Base-by-base conservation (phyloP, 768 basidiomycete species). In the Imleria badia region DNA sequence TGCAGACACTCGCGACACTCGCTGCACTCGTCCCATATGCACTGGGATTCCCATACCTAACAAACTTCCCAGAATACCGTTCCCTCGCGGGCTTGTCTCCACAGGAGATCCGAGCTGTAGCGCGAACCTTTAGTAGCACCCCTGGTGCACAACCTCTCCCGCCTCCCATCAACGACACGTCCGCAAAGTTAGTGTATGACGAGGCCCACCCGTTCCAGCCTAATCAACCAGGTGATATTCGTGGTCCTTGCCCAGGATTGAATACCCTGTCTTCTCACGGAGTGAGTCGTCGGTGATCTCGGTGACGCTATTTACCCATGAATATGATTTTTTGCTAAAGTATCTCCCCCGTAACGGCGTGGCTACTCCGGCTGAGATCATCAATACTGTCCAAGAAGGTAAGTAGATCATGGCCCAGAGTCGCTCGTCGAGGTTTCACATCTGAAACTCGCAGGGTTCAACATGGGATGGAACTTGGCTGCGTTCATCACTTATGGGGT, bases 251-350 rank as follows among this genome's bases (percentile, higher is more conserved):
- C 33, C 63, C 65, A 0, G 65, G 66, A 53, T 34, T 66, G 49
- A 66, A 66, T 31, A 68, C 66, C 7, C 41, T 66, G 2, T 63
- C 66, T 12, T 60, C 63, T 63, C 65, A 66, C 10, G 66, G 65
- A n/a, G 65, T 68, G 20, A 56, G 66, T 44, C 6, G 45, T 30
- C 19, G 7, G 15, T 38, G 3, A 29, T 36, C 3, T 52, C 34
- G 10, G 23, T 15, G 38, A 43, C 6, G 7, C 11, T 1, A 22
- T 43, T 48, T 35, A 30, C 17, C n/a, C 14, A 42, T 34, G n/a
- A n/a, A 45, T 17, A 6, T 36, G 36, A 2, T 30, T 36, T 39
- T 39, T 34, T n/a, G n/a, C 3, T 6, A 33, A 45, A 64, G 65
- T 67, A 67, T 19, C 6, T 67, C 12, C 49, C 56, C 8, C 62